Evolutionary conservation across 257 asterid species (phyloP).

Genomic region (Solanum pinnatisectum): DNA sequence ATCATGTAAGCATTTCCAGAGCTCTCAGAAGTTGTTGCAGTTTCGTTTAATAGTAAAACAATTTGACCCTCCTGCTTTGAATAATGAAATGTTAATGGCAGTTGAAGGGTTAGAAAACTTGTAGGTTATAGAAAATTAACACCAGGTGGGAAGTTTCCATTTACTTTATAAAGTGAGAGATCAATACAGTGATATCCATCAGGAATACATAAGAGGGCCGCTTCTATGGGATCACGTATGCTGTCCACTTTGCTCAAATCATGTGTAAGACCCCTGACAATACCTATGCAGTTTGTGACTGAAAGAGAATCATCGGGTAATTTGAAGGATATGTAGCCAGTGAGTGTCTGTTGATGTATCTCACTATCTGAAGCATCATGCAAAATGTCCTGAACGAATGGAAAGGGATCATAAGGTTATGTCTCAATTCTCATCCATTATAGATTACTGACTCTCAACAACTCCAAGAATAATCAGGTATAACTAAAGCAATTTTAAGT

Average conservation of each 20-base stretch:
- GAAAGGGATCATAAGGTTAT: neutral
- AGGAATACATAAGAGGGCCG: slow-evolving; percentile 60
- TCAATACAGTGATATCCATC: slow-evolving; percentile 76
- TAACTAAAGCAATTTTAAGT: neutral
- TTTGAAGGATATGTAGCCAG: slow-evolving; percentile 57
- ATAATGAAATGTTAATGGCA: slow-evolving; percentile 1
- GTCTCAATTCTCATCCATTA: neutral
- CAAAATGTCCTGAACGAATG: slow-evolving; percentile 42
- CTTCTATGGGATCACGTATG: slow-evolving; percentile 37
- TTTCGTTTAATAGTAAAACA: slow-evolving; percentile 58
- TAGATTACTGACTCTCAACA: neutral
- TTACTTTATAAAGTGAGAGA: slow-evolving; percentile 74
- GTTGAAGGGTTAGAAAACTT: slow-evolving; percentile 12
- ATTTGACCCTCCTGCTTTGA: slow-evolving; percentile 75
- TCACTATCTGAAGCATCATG: slow-evolving; percentile 11
- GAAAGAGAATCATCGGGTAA: slow-evolving; percentile 65
- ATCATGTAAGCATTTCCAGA: slow-evolving; percentile 75
- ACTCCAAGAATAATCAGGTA: neutral
- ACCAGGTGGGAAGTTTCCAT: neutral
- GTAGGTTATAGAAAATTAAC: slow-evolving; percentile 7
- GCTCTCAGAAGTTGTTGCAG: slow-evolving; percentile 44
- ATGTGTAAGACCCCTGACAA: slow-evolving; percentile 52
- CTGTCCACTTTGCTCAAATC: slow-evolving; percentile 36
- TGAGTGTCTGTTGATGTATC: slow-evolving; percentile 31
- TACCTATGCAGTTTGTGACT: slow-evolving; percentile 60